Evolutionary conservation across 2,329 filamentous ascomycete genomes (phyloP).

Genomic region (Hypoxylon rubiginosum): DNA sequence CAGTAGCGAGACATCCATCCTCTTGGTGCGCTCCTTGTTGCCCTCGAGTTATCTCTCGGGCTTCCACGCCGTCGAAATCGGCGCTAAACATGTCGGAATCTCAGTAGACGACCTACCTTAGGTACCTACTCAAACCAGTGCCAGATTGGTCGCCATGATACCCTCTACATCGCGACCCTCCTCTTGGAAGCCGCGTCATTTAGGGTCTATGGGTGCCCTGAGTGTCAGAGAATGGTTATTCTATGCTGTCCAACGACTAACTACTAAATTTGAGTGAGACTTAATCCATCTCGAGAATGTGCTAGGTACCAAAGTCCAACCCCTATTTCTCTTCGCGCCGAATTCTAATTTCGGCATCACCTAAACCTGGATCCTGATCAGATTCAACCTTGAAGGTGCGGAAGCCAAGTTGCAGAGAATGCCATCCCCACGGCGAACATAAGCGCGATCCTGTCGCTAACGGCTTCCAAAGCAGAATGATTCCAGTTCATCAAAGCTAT

Average conservation of each 20-base stretch:
- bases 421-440: conserved; percentile 2
- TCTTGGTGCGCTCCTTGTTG: conserved; percentile 18
- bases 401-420: not conserved
- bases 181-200: conserved; percentile 20
- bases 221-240: not conserved
- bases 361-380: not conserved
- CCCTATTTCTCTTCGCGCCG: not conserved
- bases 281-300: not conserved
- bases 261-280: not conserved
- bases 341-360: not conserved
- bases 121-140: conserved; percentile 12
- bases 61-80: conserved; percentile 66
- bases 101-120: conserved; percentile 70
- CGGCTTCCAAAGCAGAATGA: conserved; percentile 1
- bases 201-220: not conserved
- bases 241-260: no score
- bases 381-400: not conserved
- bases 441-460: conserved; percentile 1
- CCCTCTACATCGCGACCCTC: conserved; percentile 21
- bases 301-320: not conserved
- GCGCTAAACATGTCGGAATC: conserved; percentile 68
- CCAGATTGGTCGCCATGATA: conserved; percentile 21
- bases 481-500: not conserved
- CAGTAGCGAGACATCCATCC: conserved; percentile 26
- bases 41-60: conserved; percentile 67